These are phyloP conservation scores for Verticillium klebahnii DNA, from an alignment of 2,329 filamentous ascomycete species.

Conservation along the genomic window DNA sequence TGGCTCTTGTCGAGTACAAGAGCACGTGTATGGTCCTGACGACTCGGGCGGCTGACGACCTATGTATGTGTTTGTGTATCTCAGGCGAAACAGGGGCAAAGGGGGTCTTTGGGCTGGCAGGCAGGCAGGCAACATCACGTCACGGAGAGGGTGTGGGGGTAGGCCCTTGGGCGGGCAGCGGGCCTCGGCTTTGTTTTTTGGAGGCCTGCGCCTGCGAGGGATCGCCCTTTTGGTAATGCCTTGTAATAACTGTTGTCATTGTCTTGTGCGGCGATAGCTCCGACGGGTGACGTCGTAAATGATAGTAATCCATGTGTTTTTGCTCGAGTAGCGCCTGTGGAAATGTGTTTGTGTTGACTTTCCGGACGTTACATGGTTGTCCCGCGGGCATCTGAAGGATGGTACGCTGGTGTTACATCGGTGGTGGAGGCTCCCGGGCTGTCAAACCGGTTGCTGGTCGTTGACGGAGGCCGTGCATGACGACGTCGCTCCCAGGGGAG, in stretches of 20 bases:
- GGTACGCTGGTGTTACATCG: too few species aligned
- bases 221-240: background rate
- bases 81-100: background rate
- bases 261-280: background rate
- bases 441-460: too few species aligned
- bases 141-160: background rate
- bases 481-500: too few species aligned
- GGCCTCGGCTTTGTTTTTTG: background rate
- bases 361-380: background rate
- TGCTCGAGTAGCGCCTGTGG: background rate
- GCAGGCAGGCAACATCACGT: background rate
- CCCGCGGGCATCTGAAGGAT: too few species aligned
- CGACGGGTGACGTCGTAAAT: background rate
- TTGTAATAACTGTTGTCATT: background rate
- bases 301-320: background rate
- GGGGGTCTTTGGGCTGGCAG: slow-evolving; percentile 9
- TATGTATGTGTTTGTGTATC: slow-evolving; percentile 12
- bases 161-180: background rate
- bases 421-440: too few species aligned
- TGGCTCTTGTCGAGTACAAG: background rate
- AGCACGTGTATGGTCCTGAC: slow-evolving; percentile 2
- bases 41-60: slow-evolving; percentile 13
- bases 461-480: too few species aligned
- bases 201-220: background rate
- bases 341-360: background rate